Percentiles rank a stretch among this genome's conserved stretches.
Conservation (phyloP, 1,139 yeast genomes). For the Oligophagozyma castellii region DNA sequence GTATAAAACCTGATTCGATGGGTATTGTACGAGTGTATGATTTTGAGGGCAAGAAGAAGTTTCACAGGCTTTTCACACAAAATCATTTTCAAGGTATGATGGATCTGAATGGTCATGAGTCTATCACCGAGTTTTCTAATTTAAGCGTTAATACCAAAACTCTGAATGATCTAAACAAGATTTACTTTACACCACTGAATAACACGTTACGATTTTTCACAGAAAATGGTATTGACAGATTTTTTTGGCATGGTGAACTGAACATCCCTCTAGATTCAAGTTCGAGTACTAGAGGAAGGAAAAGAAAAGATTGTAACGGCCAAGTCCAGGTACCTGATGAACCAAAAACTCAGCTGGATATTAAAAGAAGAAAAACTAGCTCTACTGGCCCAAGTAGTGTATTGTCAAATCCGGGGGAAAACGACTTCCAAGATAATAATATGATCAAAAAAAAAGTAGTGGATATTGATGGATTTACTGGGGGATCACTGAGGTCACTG, state of each 20-base stretch:
- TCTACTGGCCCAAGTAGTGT: slow-evolving; percentile 1
- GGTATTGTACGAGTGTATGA: slow-evolving; percentile 51
- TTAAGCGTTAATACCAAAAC: slow-evolving; percentile 5
- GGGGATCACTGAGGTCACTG: slow-evolving; percentile 20
- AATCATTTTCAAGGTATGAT: slow-evolving; percentile 25
- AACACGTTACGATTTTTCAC: slow-evolving; percentile 19
- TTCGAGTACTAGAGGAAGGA: slow-evolving; percentile 12
- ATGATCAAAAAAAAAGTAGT: slow-evolving; percentile 4
- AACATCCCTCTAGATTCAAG: slow-evolving; percentile 10
- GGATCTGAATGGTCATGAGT: neutral
- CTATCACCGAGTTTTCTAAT: neutral
- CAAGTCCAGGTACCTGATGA: neutral
- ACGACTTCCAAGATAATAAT: neutral
- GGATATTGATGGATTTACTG: slow-evolving; percentile 22
- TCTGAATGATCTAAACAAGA: slow-evolving; percentile 9
- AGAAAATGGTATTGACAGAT: slow-evolving; percentile 11
- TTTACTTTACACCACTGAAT: slow-evolving; percentile 15
- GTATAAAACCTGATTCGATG: slow-evolving; percentile 23
- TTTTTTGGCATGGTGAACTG: slow-evolving; percentile 24
- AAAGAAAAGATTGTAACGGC: too few species aligned
- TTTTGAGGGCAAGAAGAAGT: slow-evolving; percentile 60
- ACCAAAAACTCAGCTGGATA: neutral
- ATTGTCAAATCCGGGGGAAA: slow-evolving; percentile 1
- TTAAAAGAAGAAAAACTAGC: slow-evolving; percentile 1
- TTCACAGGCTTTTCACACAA: slow-evolving; percentile 51